Evolutionary conservation across 495 filamentous ascomycete genomes (phyloP), one percentile per base, ranked within the genome.

Genomic region (Penicillium flavigenum): DNA sequence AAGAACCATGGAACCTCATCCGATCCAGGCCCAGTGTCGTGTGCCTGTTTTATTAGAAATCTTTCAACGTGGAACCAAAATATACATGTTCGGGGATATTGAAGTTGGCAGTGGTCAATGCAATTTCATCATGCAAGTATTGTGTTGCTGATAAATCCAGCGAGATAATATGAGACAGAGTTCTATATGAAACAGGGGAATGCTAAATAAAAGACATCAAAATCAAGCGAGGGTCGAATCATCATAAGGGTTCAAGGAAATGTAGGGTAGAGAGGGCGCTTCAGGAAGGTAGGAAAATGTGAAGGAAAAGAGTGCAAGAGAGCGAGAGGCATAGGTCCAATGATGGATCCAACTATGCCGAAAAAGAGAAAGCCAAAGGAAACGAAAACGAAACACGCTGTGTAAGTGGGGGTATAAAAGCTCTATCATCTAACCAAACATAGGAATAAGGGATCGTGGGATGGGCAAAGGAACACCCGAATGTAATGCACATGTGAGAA

Each of bases 331-430:
- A 63, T 44, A 49, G 43, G 47, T 39, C 50, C 20, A 54, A 48
- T 17, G n/a, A 47, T 46, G 55, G 19, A 45, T 38, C 34, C 44
- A 51, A 38, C 17, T 36, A 39, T 24, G 48, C 11, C 29, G 7
- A 17, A 27, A 47, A 47, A 49, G 11, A 44, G 27, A 56, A 34
- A 34, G n/a, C 27, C 22, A 47, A 47, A 45, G 47, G 42, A 64
- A 60, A 66, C 44, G 58, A 58, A 63, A 47, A 56, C n/a, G 54
- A 60, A 61, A 60, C 34, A 59, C 63, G 56, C 57, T 63, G 62
- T 64, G 62, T 60, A 65, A 65, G 44, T 54, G 63, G 63, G 66
- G 70, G 71, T 71, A 72, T 72, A 74, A 70, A 58, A 59, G 51
- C 26, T 70, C 63, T 68, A 62, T 64, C 59, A 52, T 66, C 67